These are phyloP conservation scores for Tuber calosporum DNA, from an alignment of 495 filamentous ascomycete genomes.

Conservation along the genomic window DNA sequence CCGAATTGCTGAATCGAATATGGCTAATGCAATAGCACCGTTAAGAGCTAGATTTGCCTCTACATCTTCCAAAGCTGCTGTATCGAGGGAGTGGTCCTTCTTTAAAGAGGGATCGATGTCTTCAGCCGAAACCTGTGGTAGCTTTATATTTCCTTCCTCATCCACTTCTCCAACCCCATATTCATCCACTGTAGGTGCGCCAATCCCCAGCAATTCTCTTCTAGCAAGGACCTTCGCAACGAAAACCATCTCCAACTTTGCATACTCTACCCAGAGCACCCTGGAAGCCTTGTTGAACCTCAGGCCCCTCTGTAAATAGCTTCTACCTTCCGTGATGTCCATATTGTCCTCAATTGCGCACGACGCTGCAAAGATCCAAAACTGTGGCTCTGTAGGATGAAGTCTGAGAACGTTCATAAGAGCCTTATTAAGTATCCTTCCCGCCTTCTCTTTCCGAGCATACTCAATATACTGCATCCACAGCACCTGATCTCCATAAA, in stretches of 20 bases:
- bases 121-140: slow-evolving; percentile 58
- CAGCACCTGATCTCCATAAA: slow-evolving; percentile 71
- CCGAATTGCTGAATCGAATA: slow-evolving; percentile 82
- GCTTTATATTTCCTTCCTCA: slow-evolving; percentile 52
- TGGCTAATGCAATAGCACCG: slow-evolving; percentile 83
- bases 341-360: slow-evolving; percentile 65
- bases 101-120: slow-evolving; percentile 58
- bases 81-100: slow-evolving; percentile 48
- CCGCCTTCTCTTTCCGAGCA: slow-evolving; percentile 64
- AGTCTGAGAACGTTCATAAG: slow-evolving; percentile 71
- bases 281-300: slow-evolving; percentile 71
- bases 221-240: slow-evolving; percentile 67
- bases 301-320: slow-evolving; percentile 81
- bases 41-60: slow-evolving; percentile 72
- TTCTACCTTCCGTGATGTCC: slow-evolving; percentile 77
- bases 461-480: slow-evolving; percentile 92
- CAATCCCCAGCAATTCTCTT: slow-evolving; percentile 62
- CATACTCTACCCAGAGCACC: slow-evolving; percentile 79
- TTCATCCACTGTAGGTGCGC: slow-evolving; percentile 48
- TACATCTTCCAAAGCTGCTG: slow-evolving; percentile 55
- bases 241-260: slow-evolving; percentile 86
- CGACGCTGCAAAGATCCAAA: slow-evolving; percentile 82
- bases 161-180: slow-evolving; percentile 45
- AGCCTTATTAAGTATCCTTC: slow-evolving; percentile 69
- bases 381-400: slow-evolving; percentile 70